Base-by-base conservation (phyloP, 371 early-diverging fungal species). In the Mortierella sp. region DNA sequence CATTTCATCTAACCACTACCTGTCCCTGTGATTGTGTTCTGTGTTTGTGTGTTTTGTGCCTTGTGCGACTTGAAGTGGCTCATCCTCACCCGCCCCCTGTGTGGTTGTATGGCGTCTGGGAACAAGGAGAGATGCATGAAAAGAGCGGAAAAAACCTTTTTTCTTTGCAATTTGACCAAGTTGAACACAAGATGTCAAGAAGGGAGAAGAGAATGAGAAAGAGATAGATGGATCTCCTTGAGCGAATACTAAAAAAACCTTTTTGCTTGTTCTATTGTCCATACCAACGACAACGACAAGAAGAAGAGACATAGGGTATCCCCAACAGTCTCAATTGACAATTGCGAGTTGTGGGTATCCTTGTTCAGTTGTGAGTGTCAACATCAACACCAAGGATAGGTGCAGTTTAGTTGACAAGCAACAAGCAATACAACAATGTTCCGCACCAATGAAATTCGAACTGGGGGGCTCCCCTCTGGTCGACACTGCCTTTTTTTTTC, bases 41-140 rank as follows among this genome's bases (percentile, higher is more conserved):
- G 63, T 63, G 35, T 32, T 46, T 46, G 4, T 35, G 12, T 63
- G 35, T 63, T 32, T 32, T 63, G 63, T 35, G 18, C 35, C 63
- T 63, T 63, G 63, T 63, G 63, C 35, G 35, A 63, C 63, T 63
- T 35, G 63, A 63, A 21, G 18, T 63, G 63, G 63, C 63, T 63
- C 63, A 29, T 60, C 32, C 32, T 4, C 60, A 3, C 35, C 35
- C n/a, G 32, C 29, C 32, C 35, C 35, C 38, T 63, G 63, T 16
- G 35, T 32, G 63, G 63, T 35, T 35, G 63, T 16, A 63, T 35
- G 63, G 63, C 32, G 63, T 63, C 18, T 63, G 51, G 51, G 21
- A 51, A 51, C 51, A 51, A 51, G 51, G 51, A 16, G 35, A 63
- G 35, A 35, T 63, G 63, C 63, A 63, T 63, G 35, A 63, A 63